These are phyloP conservation scores for Lasiodiplodia gonubiensis DNA, from an alignment of 2,329 filamentous ascomycete genomes.

Conservation along the genomic window DNA sequence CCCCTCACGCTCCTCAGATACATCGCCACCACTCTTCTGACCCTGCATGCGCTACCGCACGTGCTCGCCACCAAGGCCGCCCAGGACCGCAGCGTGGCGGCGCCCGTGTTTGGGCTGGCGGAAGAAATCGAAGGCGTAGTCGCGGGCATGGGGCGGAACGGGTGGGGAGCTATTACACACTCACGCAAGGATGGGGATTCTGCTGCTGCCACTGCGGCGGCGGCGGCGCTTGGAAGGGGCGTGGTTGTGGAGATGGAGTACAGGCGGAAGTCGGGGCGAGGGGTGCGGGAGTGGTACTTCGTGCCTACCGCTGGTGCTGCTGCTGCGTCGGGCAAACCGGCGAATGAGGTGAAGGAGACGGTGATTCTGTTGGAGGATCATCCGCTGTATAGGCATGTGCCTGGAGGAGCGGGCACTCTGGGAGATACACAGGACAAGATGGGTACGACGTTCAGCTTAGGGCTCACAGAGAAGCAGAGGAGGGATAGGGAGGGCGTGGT, in stretches of 20 bases:
- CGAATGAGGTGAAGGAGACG: slow-evolving; percentile 49
- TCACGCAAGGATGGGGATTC: too few species aligned
- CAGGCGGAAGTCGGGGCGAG: slow-evolving; percentile 78
- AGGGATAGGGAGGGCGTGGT: slow-evolving; percentile 87
- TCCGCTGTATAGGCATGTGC: slow-evolving; percentile 64
- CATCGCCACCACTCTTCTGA: slow-evolving; percentile 86
- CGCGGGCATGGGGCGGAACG: slow-evolving; percentile 66
- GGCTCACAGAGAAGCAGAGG: slow-evolving; percentile 88
- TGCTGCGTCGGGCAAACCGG: slow-evolving; percentile 30
- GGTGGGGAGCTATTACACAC: slow-evolving; percentile 32
- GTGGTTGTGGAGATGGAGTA: slow-evolving; percentile 86
- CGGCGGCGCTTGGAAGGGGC: slow-evolving; percentile 47
- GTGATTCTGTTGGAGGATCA: slow-evolving; percentile 76
- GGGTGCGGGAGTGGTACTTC: slow-evolving; percentile 73
- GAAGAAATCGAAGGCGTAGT: slow-evolving; percentile 81
- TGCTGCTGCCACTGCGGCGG: too few species aligned
- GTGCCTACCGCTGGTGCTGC: slow-evolving; percentile 49
- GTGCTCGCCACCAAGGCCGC: slow-evolving; percentile 77
- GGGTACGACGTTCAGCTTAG: slow-evolving; percentile 81
- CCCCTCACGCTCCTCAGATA: slow-evolving; percentile 77
- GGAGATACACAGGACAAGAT: slow-evolving; percentile 39
- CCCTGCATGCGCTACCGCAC: slow-evolving; percentile 74
- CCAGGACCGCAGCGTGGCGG: slow-evolving; percentile 72
- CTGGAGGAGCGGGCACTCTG: slow-evolving; percentile 37
- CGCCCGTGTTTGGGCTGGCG: slow-evolving; percentile 78